Base-by-base conservation (phyloP, 331 rosid genomes). In the Malus hybrid region DNA sequence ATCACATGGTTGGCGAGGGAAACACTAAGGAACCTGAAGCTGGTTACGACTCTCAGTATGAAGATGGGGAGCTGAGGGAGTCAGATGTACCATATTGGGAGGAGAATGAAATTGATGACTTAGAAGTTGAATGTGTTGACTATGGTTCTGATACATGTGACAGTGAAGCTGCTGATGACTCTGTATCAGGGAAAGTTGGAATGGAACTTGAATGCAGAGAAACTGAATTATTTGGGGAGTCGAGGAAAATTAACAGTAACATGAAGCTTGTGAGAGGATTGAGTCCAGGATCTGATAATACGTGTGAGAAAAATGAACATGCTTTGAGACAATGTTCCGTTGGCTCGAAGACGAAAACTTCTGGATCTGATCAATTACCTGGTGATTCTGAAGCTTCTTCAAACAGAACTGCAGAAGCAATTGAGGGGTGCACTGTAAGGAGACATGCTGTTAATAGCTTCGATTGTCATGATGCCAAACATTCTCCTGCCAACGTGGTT, bases 31-130 rank as follows among this genome's bases (percentile, higher is more conserved):
- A 78, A 4, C 44, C 10, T 19, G 76, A 70, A 65, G 66, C 48
- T 2, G 86, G 80, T 31, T 78, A 74, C 34, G 86, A 82, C 56
- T 82, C 86, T 69, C 86, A 82, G 32, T 82, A 78, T 59, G 86
- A 79, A 72, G 86, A 82, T 59, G 86, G 86, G 31, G 86, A 82
- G 83, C 71, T 82, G 73, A 73, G 86, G 69, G 86, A 82, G 12
- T 63, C 80, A 4, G 68, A 82, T 74, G 74, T 36, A 12, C 85
- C 73, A 20, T 46, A 65, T 60, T 74, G 83, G 83, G 80, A 74
- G 73, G 74, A 65, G 48, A 81, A 75, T 65, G 81, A 71, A 39
- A 39, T 48, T 60, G 80, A 63, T 1, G 71, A 33, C 14, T 32
- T 14, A 55, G 83, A 82, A 66, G 62, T 68, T 29, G 83, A 82